phyloP scores from a whole-genome alignment of 2,329 filamentous ascomycete genomes.

The Arthroderma sp. region DNA sequence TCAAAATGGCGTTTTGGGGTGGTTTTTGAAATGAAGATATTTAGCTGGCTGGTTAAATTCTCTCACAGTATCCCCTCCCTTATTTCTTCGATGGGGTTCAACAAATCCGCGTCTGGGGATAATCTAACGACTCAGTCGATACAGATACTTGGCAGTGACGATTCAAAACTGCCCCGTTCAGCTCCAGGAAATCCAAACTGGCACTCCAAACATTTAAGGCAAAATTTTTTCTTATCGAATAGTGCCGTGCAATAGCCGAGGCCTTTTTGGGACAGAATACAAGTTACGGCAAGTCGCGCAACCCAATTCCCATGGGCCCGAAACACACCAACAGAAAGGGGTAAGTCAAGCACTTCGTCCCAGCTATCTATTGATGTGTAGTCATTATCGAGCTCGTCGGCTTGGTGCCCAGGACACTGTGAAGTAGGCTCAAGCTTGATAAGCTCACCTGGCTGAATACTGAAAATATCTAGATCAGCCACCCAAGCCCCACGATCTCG shows the following conservation, averaged over 20 bases:
- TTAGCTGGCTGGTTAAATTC: too few species aligned
- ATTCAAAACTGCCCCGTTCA: too few species aligned
- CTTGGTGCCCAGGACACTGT: background rate
- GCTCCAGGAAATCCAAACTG: too few species aligned
- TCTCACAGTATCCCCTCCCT: too few species aligned
- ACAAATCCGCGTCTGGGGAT: too few species aligned
- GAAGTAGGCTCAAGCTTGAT: background rate
- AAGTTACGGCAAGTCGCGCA: slow-evolving; percentile 7
- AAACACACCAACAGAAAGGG: slow-evolving; percentile 3
- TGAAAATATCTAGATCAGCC: slow-evolving; percentile 13
- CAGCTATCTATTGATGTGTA: slow-evolving; percentile 8
- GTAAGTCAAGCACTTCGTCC: slow-evolving; percentile 10
- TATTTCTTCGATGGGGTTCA: too few species aligned
- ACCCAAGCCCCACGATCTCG: slow-evolving; percentile 15
- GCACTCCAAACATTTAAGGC: too few species aligned
- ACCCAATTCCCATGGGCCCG: slow-evolving; percentile 10
- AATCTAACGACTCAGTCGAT: too few species aligned
- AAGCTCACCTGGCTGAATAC: background rate
- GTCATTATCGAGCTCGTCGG: background rate
- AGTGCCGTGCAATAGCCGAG: background rate
- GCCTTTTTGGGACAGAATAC: background rate
- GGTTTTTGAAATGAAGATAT: too few species aligned
- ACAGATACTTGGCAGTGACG: too few species aligned
- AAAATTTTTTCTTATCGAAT: background rate
- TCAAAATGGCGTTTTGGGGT: too few species aligned